Base-by-base conservation (phyloP, 371 early-diverging fungal genomes). In the Paraphysoderma sedebokerense region DNA sequence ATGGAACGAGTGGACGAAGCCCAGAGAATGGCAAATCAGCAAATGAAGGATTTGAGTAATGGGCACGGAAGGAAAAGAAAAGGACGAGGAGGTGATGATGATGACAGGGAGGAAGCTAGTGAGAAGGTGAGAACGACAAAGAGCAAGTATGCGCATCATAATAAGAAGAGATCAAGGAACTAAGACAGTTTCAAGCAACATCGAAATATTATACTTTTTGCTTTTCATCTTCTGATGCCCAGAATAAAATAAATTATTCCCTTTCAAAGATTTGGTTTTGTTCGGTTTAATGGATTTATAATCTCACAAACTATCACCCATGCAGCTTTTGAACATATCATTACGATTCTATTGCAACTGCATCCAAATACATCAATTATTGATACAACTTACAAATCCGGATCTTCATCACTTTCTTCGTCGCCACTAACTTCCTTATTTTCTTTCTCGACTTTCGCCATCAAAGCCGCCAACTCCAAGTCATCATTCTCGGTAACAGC, bases 1-100 rank as follows among this genome's bases (percentile, higher is more conserved):
- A 87, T 88, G 62, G 96, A 92, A 56, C 79, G 96, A 37, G 96
- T 95, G 3, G 63, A 71, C 19, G 96, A 95, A 62, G 92, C 92
- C 5, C 81, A 81, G 45, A 66, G 92, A 44, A 72, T 84, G 36
- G 93, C 92, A 9, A 70, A 66, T 9, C 1, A 1, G 32, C 28
- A 45, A 26, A 11, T 45, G 32, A 20, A 26, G 23, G 46, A 45
- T 6, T 28, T 30, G 42, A 31, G n/a, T 8, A 22, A 28, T n/a
- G 28, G 1, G 42, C 26, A 13, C 5, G 13, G 12, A 20, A 42
- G 27, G 34, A 39, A 22, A 20, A 31, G 42, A 5, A 4, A 20
- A 15, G 11, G 26, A 20, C 5, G 41, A 19, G n/a, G 22, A 20
- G 46, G 11, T n/a, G 46, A 6, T 15, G 32, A 17, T 22, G 27